phyloP scores from a whole-genome alignment of 768 basidiomycete genomes.

The Stropharia rugosoannulata region DNA sequence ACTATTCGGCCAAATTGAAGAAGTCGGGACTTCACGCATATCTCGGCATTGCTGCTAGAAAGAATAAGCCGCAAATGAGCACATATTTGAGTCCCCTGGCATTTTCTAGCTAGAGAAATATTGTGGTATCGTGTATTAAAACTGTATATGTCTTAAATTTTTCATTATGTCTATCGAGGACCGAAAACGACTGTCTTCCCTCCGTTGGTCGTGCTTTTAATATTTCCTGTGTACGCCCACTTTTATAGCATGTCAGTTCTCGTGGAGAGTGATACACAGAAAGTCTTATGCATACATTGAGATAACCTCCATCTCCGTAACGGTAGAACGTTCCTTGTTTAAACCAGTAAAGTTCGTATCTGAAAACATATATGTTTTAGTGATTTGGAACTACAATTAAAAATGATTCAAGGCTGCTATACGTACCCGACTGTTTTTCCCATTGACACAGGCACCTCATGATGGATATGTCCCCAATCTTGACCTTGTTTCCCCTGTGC shows the following conservation, averaged over 20 bases:
- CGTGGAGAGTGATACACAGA: background rate
- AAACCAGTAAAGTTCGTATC: conserved; percentile 24
- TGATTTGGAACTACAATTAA: too few relatives aligned
- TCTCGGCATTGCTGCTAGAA: too few relatives aligned
- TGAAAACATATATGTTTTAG: background rate
- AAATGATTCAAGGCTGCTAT: too few relatives aligned
- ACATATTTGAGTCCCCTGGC: too few relatives aligned
- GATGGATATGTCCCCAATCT: conserved; percentile 18
- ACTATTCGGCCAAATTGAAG: too few relatives aligned
- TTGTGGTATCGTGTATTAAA: too few relatives aligned
- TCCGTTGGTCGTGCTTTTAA: background rate
- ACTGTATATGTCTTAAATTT: too few relatives aligned
- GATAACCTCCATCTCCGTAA: conserved; percentile 22
- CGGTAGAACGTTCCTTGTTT: conserved; percentile 17
- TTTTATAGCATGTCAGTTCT: background rate
- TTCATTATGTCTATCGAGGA: too few relatives aligned
- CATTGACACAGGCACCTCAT: conserved; percentile 13
- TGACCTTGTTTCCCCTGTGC: conserved; percentile 14
- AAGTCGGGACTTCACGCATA: too few relatives aligned
- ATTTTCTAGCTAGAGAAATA: too few relatives aligned
- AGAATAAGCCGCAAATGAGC: too few relatives aligned
- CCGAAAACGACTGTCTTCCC: too few relatives aligned
- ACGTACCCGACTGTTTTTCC: conserved; percentile 18
- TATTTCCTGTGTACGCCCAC: conserved; percentile 9
- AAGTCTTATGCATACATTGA: conserved; percentile 16